phyloP scores from a whole-genome alignment of 495 filamentous ascomycete genomes.

The Penicillium robsamsonii region DNA sequence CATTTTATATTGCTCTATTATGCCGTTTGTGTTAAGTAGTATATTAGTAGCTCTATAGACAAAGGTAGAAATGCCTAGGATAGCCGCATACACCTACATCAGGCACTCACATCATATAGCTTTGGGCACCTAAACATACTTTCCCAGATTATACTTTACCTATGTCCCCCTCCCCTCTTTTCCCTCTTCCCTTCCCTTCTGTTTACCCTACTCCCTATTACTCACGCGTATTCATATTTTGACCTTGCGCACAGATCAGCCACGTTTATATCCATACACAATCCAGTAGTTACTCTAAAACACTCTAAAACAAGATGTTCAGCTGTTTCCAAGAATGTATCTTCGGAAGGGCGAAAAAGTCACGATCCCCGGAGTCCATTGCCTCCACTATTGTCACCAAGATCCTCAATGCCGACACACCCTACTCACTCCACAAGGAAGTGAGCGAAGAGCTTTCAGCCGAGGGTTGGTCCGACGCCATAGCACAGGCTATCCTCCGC shows the following conservation, averaged over 20 bases:
- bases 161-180: too few species aligned
- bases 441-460: constrained; percentile 11
- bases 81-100: not conserved
- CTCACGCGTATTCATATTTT: too few species aligned
- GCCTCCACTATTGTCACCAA: constrained; percentile 18
- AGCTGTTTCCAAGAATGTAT: not conserved
- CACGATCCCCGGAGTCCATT: constrained; percentile 6
- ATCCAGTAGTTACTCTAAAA: too few species aligned
- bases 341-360: not conserved
- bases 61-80: not conserved
- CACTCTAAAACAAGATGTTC: too few species aligned
- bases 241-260: too few species aligned
- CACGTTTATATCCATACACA: too few species aligned
- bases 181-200: too few species aligned
- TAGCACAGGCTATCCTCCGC: constrained; percentile 35
- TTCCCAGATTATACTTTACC: not conserved
- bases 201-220: too few species aligned
- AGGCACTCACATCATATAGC: not conserved
- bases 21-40: too few species aligned
- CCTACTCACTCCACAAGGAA: constrained; percentile 11
- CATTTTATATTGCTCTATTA: not conserved
- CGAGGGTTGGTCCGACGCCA: constrained; percentile 39
- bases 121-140: not conserved
- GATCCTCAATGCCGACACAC: constrained; percentile 14
- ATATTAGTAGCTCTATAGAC: not conserved